Evolutionary conservation across 2,329 filamentous ascomycete species (phyloP).

Genomic region (Sclerotinia nivalis): DNA sequence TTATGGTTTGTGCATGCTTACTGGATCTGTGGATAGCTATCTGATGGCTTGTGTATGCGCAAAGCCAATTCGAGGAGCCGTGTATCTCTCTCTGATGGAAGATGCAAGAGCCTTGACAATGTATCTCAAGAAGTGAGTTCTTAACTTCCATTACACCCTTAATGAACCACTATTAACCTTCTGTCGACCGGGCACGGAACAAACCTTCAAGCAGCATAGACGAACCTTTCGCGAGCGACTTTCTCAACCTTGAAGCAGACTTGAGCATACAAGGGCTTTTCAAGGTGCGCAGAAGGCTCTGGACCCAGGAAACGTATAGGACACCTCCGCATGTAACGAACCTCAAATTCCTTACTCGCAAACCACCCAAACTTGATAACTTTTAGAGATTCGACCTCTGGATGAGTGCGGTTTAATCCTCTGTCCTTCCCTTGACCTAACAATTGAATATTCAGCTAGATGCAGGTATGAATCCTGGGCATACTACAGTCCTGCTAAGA

Average conservation of each 20-base stretch:
- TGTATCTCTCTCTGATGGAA: not conserved
- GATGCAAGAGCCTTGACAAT: not conserved
- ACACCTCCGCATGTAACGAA: no score
- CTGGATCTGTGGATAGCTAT: not conserved
- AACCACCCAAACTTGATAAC: not conserved
- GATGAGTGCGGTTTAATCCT: not conserved
- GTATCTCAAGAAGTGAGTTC: not conserved
- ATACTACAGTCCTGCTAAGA: not conserved
- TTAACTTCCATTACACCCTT: not conserved
- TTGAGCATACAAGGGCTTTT: not conserved
- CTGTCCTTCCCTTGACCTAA: not conserved
- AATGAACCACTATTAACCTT: not conserved
- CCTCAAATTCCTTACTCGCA: not conserved
- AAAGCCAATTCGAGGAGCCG: not conserved
- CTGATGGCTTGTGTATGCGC: not conserved
- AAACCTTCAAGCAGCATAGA: not conserved
- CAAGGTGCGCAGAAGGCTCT: not conserved
- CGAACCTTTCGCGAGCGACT: not conserved
- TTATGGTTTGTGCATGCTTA: not conserved
- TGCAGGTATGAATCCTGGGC: slow-evolving; percentile 58
- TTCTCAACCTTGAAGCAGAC: not conserved
- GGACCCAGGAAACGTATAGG: not conserved
- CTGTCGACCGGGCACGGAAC: not conserved
- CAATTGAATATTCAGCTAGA: slow-evolving; percentile 80
- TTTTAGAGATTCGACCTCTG: not conserved